A percentile compares a stretch with the other conserved stretches of the same genome.
Evolutionary conservation across 805 yeast species (phyloP).

Genomic region (Candida vaughaniae): DNA sequence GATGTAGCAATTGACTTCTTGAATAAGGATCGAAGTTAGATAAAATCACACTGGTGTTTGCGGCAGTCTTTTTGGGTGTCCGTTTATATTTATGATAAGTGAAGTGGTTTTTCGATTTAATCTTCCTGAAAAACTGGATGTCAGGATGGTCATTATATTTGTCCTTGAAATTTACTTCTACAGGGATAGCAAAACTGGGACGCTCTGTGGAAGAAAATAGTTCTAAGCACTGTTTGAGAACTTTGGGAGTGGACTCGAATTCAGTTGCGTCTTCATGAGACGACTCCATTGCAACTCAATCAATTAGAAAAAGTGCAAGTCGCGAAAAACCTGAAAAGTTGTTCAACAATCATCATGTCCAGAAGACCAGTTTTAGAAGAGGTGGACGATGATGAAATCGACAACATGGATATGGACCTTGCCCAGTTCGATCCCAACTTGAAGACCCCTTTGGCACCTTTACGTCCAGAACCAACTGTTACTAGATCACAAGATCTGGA

Average conservation of each 20-base stretch:
- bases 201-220: slow-evolving; percentile 18
- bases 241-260: slow-evolving; percentile 26
- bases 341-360: slow-evolving; percentile 16
- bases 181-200: slow-evolving; percentile 15
- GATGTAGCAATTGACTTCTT: slow-evolving; percentile 29
- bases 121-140: slow-evolving; percentile 35
- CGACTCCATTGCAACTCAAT: too few relatives aligned
- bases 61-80: slow-evolving; percentile 9
- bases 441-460: slow-evolving; percentile 69
- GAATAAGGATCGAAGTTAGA: slow-evolving; percentile 39
- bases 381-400: slow-evolving; percentile 81
- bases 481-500: slow-evolving; percentile 57
- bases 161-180: slow-evolving; percentile 11
- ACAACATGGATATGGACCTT: slow-evolving; percentile 88
- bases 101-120: slow-evolving; percentile 37
- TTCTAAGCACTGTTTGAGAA: slow-evolving; percentile 25
- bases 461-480: slow-evolving; percentile 55
- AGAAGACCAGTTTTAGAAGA: slow-evolving; percentile 72
- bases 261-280: too few relatives aligned
- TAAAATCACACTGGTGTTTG: slow-evolving; percentile 15
- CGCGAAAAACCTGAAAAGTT: background rate
- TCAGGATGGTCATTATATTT: slow-evolving; percentile 31
- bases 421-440: slow-evolving; percentile 79
- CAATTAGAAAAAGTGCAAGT: too few relatives aligned
- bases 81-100: slow-evolving; percentile 33